These are phyloP conservation scores for Neoascochyta sp. DNA, from an alignment of 2,329 filamentous ascomycete species.

Conservation along the genomic window DNA sequence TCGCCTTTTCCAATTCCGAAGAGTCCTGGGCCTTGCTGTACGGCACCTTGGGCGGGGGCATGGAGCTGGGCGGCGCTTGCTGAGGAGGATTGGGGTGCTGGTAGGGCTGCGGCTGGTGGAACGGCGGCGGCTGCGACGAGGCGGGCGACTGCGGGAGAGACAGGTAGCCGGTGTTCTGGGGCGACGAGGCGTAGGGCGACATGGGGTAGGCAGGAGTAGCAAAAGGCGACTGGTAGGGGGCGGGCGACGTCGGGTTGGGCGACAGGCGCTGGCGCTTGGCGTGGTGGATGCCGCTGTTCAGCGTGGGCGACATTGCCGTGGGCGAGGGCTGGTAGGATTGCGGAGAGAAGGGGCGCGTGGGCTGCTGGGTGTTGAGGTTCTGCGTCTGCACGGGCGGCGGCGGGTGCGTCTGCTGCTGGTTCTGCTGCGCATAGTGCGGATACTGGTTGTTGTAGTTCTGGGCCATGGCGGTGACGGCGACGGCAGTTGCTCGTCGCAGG, in stretches of 20 bases:
- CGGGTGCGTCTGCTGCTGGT: constrained; percentile 21
- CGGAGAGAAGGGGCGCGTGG: constrained; percentile 42
- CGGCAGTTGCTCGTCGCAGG: constrained; percentile 25
- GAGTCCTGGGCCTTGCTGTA: constrained; percentile 44
- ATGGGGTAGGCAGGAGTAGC: constrained; percentile 46
- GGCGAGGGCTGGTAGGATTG: constrained; percentile 48
- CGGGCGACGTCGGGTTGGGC: constrained; percentile 59
- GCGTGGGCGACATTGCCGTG: constrained; percentile 48
- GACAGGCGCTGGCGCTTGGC: constrained; percentile 71
- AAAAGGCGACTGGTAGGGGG: constrained; percentile 43
- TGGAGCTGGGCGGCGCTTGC: constrained; percentile 39
- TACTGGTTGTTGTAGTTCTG: constrained; percentile 27
- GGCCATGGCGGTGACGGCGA: constrained; percentile 37
- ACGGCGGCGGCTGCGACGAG: constrained; percentile 29
- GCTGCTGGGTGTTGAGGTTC: constrained; percentile 38
- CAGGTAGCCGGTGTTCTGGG: constrained; percentile 25
- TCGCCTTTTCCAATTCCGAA: constrained; percentile 50
- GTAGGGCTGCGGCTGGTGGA: constrained; percentile 54
- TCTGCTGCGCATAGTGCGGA: constrained; percentile 23
- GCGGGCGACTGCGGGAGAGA: constrained; percentile 34
- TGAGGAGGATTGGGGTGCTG: constrained; percentile 25
- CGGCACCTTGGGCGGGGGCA: constrained; percentile 62
- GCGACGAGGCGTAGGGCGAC: constrained; percentile 39
- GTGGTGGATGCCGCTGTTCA: constrained; percentile 52
- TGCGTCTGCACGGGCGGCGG: constrained; percentile 36